phyloP scores from a whole-genome alignment of 2,329 filamentous ascomycete species.

The Colletotrichum coccodes region DNA sequence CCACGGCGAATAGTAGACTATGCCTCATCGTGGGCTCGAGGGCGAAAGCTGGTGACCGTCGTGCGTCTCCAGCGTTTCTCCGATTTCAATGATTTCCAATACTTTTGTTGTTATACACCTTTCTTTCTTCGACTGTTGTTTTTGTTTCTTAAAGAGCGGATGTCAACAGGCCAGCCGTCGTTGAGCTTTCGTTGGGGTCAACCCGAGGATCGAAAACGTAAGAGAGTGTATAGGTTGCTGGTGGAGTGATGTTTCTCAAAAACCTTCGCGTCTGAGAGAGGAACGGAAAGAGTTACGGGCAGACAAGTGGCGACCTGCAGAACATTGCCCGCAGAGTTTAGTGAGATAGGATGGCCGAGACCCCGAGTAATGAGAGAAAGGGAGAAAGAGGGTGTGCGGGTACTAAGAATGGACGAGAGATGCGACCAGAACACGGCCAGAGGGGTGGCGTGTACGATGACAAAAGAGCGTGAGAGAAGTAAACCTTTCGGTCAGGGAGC shows the following conservation, averaged over 20 bases:
- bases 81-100: neutral
- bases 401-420: slow-evolving; percentile 20
- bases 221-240: slow-evolving; percentile 13
- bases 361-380: slow-evolving; percentile 27
- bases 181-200: slow-evolving; percentile 37
- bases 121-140: neutral
- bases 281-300: slow-evolving; percentile 10
- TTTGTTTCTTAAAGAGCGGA: slow-evolving; percentile 25
- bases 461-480: slow-evolving; percentile 7
- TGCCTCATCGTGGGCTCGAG: slow-evolving; percentile 35
- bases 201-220: slow-evolving; percentile 34
- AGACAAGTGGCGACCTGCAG: slow-evolving; percentile 19
- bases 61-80: slow-evolving; percentile 29
- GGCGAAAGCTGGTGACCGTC: slow-evolving; percentile 25
- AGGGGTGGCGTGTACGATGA: slow-evolving; percentile 1
- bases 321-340: slow-evolving; percentile 22
- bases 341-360: slow-evolving; percentile 29
- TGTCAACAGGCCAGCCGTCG: slow-evolving; percentile 43
- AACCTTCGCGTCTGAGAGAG: slow-evolving; percentile 19
- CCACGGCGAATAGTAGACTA: slow-evolving; percentile 32
- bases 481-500: slow-evolving; percentile 18
- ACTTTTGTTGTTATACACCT: neutral
- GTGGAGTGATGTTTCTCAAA: slow-evolving; percentile 6
- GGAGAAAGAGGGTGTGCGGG: slow-evolving; percentile 23
- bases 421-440: slow-evolving; percentile 6